Conservation (phyloP, 257 asterid species). For the Jaltomata sinuosa region DNA sequence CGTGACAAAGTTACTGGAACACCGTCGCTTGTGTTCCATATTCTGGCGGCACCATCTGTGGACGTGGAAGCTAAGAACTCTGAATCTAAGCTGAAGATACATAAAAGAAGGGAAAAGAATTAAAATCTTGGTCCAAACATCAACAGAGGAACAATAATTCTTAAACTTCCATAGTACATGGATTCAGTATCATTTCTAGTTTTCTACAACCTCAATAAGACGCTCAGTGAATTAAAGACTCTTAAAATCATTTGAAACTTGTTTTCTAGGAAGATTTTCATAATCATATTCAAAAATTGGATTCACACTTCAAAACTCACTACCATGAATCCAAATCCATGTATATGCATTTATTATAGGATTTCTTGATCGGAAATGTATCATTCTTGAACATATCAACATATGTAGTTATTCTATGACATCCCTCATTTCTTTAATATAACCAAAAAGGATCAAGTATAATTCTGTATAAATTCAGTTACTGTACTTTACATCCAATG, state of each 20-base stretch:
- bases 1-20: conserved; percentile 70
- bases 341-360: background rate
- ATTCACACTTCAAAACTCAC: background rate
- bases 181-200: background rate
- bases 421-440: background rate
- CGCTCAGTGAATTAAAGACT: background rate
- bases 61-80: conserved; percentile 93
- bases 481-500: background rate
- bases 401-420: background rate
- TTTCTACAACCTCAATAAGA: background rate
- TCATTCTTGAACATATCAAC: background rate
- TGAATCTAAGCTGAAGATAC: conserved; percentile 67
- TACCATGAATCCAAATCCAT: background rate
- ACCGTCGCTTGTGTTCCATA: conserved; percentile 87
- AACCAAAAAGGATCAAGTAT: background rate
- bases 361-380: background rate
- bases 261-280: background rate
- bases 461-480: background rate
- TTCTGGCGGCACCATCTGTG: conserved; percentile 85
- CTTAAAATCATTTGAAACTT: background rate
- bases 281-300: background rate
- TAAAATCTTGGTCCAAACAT: background rate
- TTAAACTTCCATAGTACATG: background rate
- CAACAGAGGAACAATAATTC: background rate
- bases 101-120: background rate